Evolutionary conservation across 805 yeast species (phyloP).

Genomic region (Wickerhamomyces canadensis): DNA sequence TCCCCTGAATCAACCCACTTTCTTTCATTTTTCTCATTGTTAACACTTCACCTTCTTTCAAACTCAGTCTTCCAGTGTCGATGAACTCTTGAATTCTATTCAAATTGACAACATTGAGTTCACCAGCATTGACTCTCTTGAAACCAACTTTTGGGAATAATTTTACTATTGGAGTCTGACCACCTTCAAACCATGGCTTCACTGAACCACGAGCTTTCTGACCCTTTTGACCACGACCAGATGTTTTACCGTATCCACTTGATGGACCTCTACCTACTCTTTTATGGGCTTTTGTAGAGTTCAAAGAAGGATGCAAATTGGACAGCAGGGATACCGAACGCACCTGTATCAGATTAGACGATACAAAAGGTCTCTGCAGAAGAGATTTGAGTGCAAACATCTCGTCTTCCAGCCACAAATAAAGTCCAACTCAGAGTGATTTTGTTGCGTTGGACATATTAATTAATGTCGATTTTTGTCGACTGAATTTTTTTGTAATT

Average conservation of each 20-base stretch:
- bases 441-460: too few species aligned
- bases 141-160: slow-evolving; percentile 86
- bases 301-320: slow-evolving; percentile 50
- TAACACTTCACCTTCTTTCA: slow-evolving; percentile 55
- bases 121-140: slow-evolving; percentile 53
- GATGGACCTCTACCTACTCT: slow-evolving; percentile 97
- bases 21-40: slow-evolving; percentile 75
- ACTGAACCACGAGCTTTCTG: slow-evolving; percentile 93
- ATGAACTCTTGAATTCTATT: slow-evolving; percentile 66
- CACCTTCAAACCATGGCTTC: slow-evolving; percentile 96
- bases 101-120: slow-evolving; percentile 50
- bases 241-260: slow-evolving; percentile 86
- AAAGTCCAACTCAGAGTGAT: too few species aligned
- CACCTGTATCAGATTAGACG: slow-evolving; percentile 3
- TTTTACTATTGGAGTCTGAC: slow-evolving; percentile 88
- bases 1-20: slow-evolving; percentile 66
- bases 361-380: too few species aligned
- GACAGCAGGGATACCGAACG: slow-evolving; percentile 47
- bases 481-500: too few species aligned
- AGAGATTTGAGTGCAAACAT: slow-evolving; percentile 11
- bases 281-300: slow-evolving; percentile 55
- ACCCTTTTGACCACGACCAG: slow-evolving; percentile 98
- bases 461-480: too few species aligned
- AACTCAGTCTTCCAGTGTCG: slow-evolving; percentile 55
- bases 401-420: too few species aligned